Evolutionary conservation across 768 basidiomycete genomes (phyloP), one percentile per base, ranked within the genome.

Genomic region (Suillus sp.): DNA sequence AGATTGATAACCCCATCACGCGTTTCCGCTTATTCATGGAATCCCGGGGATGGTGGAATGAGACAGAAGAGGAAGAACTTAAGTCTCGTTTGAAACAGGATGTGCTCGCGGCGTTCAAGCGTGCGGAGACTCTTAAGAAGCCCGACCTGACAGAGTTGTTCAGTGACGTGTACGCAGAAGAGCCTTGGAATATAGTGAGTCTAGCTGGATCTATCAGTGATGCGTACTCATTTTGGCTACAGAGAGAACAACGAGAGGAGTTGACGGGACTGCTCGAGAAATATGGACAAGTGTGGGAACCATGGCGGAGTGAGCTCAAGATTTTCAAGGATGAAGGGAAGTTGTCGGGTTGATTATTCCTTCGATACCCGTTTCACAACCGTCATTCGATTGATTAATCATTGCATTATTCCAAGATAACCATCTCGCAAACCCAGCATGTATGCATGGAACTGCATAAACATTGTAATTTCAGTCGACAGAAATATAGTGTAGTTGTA

Each of bases 1-100:
- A 92, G 37, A 87, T 97, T 62, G 93, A 96, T 65, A 95, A 96
- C 72, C 95, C 95, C 2, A 86, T 95, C 63, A 82, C 83, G 30
- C 88, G 95, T 35, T 92, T 96, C 75, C 84, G 93, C n/a, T 73
- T 89, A 22, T 97, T 87, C 78, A 83, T 97, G 79, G 92, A 95
- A 71, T 84, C 87, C 20, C 83, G 79, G 58, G 87, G 88, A 9
- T 96, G 95, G 93, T 97, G 95, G 95, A 80, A 86, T 61, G 83
- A 82, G 18, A 78, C 84, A 45, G 87, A 89, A 22, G 95, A 98
- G 70, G 85, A 86, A 30, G 84, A 84, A 42, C 78, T 93, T 61
- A 91, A 91, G 72, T 78, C 82, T 16, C 79, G 81, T 45, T 80
- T 91, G 51, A 93, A 88, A 77, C 80, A 81, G 27, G 88, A 90